Conservation (phyloP, 169 alveolate species). For the Cyclospora cayetanensis region DNA sequence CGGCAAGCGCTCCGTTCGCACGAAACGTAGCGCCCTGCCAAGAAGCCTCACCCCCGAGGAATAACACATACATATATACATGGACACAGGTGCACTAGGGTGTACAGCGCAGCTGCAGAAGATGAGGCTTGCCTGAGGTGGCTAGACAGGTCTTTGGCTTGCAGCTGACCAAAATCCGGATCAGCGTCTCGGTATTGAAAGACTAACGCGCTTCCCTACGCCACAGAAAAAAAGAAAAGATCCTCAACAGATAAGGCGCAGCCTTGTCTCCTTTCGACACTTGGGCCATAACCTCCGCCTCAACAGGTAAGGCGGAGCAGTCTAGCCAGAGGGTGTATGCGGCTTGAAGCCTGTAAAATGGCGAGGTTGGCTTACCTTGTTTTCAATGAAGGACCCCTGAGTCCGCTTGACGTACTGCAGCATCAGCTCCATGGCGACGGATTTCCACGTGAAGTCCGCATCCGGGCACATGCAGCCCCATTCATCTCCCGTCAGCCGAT, state of each 20-base stretch:
- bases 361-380: conserved; percentile 63
- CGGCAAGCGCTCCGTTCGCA: no score
- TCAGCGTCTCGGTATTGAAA: conserved; percentile 89
- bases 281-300: background rate
- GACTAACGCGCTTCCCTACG: conserved; percentile 81
- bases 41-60: background rate
- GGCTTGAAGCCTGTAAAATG: background rate
- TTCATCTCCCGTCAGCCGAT: conserved; percentile 67
- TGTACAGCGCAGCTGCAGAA: no score
- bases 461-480: conserved; percentile 71
- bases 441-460: conserved; percentile 77
- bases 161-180: conserved; percentile 88
- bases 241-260: background rate
- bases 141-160: conserved; percentile 85
- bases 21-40: background rate
- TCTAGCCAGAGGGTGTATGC: no score
- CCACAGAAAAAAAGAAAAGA: background rate
- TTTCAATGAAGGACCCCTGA: conserved; percentile 89
- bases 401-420: conserved; percentile 83
- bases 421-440: conserved; percentile 78
- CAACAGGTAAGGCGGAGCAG: background rate
- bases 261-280: background rate
- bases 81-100: no score
- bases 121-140: conserved; percentile 57
- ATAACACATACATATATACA: no score